phyloP scores from a whole-genome alignment of 345 rosid genomes.

The Salix arbutifolia region DNA sequence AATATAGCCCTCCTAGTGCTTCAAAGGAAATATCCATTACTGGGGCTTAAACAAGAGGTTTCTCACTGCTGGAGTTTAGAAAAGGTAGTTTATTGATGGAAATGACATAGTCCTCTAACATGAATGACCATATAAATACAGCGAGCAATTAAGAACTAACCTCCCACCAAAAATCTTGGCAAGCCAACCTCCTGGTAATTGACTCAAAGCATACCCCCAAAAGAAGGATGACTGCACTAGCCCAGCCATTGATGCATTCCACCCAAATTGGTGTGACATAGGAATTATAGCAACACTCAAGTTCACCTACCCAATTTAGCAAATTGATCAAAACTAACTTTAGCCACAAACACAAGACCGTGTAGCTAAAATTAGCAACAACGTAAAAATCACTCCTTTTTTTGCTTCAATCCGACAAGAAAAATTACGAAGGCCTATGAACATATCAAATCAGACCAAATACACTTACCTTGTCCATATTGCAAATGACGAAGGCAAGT shows the following conservation, averaged over 20 bases:
- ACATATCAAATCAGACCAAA: neutral
- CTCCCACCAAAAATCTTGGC: conserved; percentile 90
- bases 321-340: neutral
- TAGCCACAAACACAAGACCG: neutral
- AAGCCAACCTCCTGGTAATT: conserved; percentile 94
- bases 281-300: conserved; percentile 95
- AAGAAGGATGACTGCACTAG: conserved; percentile 92
- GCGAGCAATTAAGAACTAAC: conserved; percentile 36
- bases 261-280: conserved; percentile 92
- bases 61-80: neutral
- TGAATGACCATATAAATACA: neutral
- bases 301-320: conserved; percentile 57
- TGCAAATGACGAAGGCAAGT: conserved; percentile 87
- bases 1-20: neutral
- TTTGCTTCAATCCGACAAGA: neutral
- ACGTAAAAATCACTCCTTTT: neutral
- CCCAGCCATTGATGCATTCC: conserved; percentile 83
- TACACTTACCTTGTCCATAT: conserved; percentile 78
- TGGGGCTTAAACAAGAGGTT: neutral
- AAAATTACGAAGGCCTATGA: neutral
- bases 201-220: conserved; percentile 96
- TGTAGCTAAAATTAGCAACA: neutral
- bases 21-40: neutral
- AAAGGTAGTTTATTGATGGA: neutral
- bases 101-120: neutral